Base-by-base conservation (phyloP, 2,329 filamentous ascomycete species). In the Fusarium ambrosium region DNA sequence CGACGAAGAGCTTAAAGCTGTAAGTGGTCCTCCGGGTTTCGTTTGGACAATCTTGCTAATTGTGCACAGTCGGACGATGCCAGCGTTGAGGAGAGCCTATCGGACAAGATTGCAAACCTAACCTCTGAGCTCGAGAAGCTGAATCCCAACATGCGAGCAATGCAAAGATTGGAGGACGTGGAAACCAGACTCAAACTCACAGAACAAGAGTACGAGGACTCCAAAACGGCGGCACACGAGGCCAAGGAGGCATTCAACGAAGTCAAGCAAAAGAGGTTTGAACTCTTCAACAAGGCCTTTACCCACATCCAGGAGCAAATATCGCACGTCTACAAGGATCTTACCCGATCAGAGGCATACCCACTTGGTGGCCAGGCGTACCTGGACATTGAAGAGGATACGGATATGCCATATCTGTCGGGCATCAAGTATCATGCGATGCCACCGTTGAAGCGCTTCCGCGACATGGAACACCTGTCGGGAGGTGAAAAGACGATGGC, bases 401-500 rank as follows among this genome's bases (percentile, higher is more conserved):
- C 93, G n/a, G 95, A 98, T 74, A 96, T 97, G 80, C 97, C 97
- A 1, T 99, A 98, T 82, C 90, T 98, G 5, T 95, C 94, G 45
- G 97, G 97, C 36, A 95, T 99, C 84, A 98, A 98, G 81, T 99
- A 99, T 84, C 95, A 98, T 82, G 97, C 97, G 72, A 99, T 98
- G 95, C 97, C 97, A 22, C 97, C 97, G 2, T 91, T 98, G 72
- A 99, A 99, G 86, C 95, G 97, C 55, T 99, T 99, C 90, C 91
- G 97, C 78, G 97, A 99, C 83, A 99, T 99, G 97, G 97, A 99
- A 83, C 97, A 98, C 82, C 87, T 99, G 11, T 98, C 95, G 1
- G 97, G 97, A 79, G 97, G 97, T 66, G 97, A 99, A 85, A 99
- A 99, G 88, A 99, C 97, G 0, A 99, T 99, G 92, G 97, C 97